Conservation (phyloP, 208 protist genomes). For the Trypanosomatidae sp. region DNA sequence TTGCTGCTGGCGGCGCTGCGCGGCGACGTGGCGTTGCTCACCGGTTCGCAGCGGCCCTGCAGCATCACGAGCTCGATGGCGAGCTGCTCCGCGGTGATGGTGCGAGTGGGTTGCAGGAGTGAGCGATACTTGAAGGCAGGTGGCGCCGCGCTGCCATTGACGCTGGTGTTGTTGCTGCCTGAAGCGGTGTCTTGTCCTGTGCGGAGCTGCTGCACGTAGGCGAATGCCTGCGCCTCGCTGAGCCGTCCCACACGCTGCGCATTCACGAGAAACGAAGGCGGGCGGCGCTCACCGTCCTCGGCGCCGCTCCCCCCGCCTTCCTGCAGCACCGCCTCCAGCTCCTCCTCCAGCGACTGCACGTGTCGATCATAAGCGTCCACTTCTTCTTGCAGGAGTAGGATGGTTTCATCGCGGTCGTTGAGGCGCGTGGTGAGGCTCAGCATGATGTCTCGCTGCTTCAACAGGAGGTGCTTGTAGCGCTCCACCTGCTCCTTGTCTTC, state of each 20-base stretch:
- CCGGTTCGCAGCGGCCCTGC: slow-evolving; percentile 5
- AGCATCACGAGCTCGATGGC: slow-evolving; percentile 65
- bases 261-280: no score
- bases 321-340: no score
- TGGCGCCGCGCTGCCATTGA: no score
- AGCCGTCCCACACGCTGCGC: slow-evolving; percentile 16
- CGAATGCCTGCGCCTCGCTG: slow-evolving; percentile 40
- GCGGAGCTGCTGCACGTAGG: no score
- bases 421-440: slow-evolving; percentile 91
- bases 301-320: no score
- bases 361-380: slow-evolving; percentile 85
- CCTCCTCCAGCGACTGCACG: slow-evolving; percentile 69
- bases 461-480: slow-evolving; percentile 95
- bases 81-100: slow-evolving; percentile 63
- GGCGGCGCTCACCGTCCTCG: no score
- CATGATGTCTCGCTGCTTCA: slow-evolving; percentile 98
- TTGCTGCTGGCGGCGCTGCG: no score
- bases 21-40: not conserved
- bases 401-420: slow-evolving; percentile 93
- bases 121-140: no score
- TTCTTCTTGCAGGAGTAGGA: slow-evolving; percentile 87
- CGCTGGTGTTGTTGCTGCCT: no score
- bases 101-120: slow-evolving; percentile 26
- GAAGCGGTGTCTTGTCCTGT: no score
- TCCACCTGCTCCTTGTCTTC: slow-evolving; percentile 92